phyloP scores from a whole-genome alignment of 2,329 filamentous ascomycete species.

The Stemphylium vesicarium region DNA sequence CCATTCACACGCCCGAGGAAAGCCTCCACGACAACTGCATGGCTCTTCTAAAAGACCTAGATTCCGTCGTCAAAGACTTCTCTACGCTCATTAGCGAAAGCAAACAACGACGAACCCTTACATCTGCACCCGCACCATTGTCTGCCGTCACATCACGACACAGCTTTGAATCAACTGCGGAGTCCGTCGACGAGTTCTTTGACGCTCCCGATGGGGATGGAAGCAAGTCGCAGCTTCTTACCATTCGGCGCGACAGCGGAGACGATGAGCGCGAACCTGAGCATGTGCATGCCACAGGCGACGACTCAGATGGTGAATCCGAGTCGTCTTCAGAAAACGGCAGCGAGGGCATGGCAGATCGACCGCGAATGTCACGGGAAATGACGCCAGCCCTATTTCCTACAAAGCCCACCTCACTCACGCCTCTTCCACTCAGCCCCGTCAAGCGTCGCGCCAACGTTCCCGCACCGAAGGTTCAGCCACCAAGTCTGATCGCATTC shows the following conservation, averaged over 20 bases:
- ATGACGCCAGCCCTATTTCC: constrained; percentile 68
- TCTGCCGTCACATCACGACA: constrained; percentile 56
- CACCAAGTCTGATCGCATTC: constrained; percentile 91
- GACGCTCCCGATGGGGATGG: constrained; percentile 73
- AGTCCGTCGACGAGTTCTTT: constrained; percentile 86
- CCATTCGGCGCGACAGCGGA: constrained; percentile 72
- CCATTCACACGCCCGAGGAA: constrained; percentile 60
- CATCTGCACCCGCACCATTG: constrained; percentile 59
- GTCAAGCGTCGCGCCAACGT: constrained; percentile 74
- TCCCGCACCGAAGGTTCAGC: constrained; percentile 74
- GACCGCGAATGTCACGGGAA: constrained; percentile 40
- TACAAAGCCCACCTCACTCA: constrained; percentile 73
- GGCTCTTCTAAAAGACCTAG: constrained; percentile 82
- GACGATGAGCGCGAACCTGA: constrained; percentile 55
- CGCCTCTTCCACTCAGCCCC: constrained; percentile 75
- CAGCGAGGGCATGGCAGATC: constrained; percentile 51
- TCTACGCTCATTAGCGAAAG: constrained; percentile 76
- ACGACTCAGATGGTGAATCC: constrained; percentile 61
- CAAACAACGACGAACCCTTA: constrained; percentile 72
- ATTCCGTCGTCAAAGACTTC: constrained; percentile 83
- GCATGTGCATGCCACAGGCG: constrained; percentile 46
- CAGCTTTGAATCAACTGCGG: constrained; percentile 76
- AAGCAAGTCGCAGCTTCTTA: constrained; percentile 68
- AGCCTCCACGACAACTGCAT: constrained; percentile 82
- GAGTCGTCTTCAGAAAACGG: constrained; percentile 68